Percentiles rank a stretch among this genome's conserved stretches.
These are phyloP conservation scores for Rubia occidens DNA, from an alignment of 305 asterid species.

Conservation along the genomic window DNA sequence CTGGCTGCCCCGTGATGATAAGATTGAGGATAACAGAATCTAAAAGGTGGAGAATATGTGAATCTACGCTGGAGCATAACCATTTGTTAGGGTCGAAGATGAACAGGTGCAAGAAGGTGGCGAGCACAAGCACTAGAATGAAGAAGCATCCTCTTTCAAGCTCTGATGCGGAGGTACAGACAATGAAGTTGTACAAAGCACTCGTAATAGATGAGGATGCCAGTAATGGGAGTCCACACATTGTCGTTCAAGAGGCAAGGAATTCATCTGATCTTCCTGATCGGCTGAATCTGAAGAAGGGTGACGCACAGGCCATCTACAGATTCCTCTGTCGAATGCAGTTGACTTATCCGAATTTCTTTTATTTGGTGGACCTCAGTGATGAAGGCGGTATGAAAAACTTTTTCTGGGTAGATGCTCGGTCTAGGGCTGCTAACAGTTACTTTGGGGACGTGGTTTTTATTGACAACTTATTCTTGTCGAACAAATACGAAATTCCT, in stretches of 20 bases:
- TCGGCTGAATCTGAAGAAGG: slow-evolving; percentile 48
- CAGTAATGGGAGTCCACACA: slow-evolving; percentile 37
- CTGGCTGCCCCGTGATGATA: slow-evolving; percentile 81
- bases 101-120: slow-evolving; percentile 56
- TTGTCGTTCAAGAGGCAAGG: slow-evolving; percentile 26
- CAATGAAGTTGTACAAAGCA: slow-evolving; percentile 57
- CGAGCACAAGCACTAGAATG: slow-evolving; percentile 40
- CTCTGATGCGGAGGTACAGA: slow-evolving; percentile 45
- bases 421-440: slow-evolving; percentile 48
- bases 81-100: slow-evolving; percentile 64
- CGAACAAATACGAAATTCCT: slow-evolving; percentile 60
- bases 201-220: slow-evolving; percentile 40
- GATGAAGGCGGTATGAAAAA: slow-evolving; percentile 64
- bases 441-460: slow-evolving; percentile 62
- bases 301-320: slow-evolving; percentile 64
- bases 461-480: slow-evolving; percentile 54
- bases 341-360: slow-evolving; percentile 64
- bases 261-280: slow-evolving; percentile 28
- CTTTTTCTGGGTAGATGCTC: slow-evolving; percentile 66
- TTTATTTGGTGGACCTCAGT: slow-evolving; percentile 53
- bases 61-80: slow-evolving; percentile 61
- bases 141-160: slow-evolving; percentile 52
- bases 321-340: slow-evolving; percentile 72
- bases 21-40: slow-evolving; percentile 64
- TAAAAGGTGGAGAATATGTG: slow-evolving; percentile 64